Conservation (phyloP, 129 eudicot species). For the Helianthus tuberosus region DNA sequence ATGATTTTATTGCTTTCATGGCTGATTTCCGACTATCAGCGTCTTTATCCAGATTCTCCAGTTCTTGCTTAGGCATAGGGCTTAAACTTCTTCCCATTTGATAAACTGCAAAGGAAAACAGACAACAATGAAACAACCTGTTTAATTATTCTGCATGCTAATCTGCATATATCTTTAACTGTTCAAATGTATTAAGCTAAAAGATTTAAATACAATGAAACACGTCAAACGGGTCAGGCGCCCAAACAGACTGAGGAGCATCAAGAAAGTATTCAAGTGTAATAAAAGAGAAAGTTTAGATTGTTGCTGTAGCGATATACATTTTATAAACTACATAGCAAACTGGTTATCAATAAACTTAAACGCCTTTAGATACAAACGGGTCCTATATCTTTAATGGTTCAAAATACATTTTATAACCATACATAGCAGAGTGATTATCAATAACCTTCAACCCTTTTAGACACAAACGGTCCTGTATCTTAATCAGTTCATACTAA, state of each 20-base stretch:
- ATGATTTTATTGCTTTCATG: conserved; percentile 75
- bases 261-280: conserved; percentile 1
- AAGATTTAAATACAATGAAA: conserved; percentile 1
- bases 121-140: neutral
- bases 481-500: no score
- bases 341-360: neutral
- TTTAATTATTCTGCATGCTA: neutral
- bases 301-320: neutral
- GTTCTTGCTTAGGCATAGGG: conserved; percentile 58
- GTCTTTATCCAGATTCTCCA: conserved; percentile 85
- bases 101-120: conserved; percentile 9
- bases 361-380: no score
- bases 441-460: no score
- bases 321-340: no score
- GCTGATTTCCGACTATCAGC: conserved; percentile 81
- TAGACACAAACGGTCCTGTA: no score
- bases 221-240: neutral
- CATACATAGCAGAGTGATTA: no score
- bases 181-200: neutral
- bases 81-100: conserved; percentile 69
- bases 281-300: neutral
- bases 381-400: no score
- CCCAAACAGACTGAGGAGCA: neutral
- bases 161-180: neutral
- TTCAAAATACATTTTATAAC: no score